Evolutionary conservation across 2,329 filamentous ascomycete genomes (phyloP).

Genomic region (Neonectria neomacrospora): DNA sequence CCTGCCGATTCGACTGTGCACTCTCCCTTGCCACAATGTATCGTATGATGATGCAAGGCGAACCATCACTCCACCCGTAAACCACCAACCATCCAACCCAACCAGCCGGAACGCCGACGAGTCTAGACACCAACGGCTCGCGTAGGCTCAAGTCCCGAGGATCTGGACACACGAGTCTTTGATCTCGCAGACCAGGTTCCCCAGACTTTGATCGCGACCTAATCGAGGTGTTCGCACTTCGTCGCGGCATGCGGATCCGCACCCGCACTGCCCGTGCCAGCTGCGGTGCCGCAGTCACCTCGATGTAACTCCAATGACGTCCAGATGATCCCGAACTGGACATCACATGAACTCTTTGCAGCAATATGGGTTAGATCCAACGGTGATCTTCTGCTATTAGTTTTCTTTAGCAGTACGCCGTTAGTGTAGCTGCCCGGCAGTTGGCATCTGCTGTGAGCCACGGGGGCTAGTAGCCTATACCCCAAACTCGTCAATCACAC

Average conservation of each 20-base stretch:
- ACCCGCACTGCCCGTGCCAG: background rate
- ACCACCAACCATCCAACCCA: background rate
- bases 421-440: background rate
- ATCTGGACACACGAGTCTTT: background rate
- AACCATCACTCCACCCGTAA: background rate
- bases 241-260: conserved; percentile 20
- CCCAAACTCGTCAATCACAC: conserved; percentile 63
- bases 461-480: too few relatives aligned
- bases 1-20: too few relatives aligned
- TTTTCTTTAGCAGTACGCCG: background rate
- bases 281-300: conserved; percentile 19
- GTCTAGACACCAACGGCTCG: background rate
- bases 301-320: conserved; percentile 15
- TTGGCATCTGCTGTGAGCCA: background rate
- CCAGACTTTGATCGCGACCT: background rate
- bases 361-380: background rate
- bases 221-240: background rate
- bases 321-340: background rate
- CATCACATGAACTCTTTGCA: conserved; percentile 11
- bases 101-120: too few relatives aligned
- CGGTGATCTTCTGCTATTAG: background rate
- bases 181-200: background rate
- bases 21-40: background rate
- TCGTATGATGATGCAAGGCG: background rate
- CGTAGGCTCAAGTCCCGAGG: background rate